Evolutionary conservation across 805 yeast genomes (phyloP), one percentile per base, ranked within the genome.

Genomic region (Ogataea naganishii): DNA sequence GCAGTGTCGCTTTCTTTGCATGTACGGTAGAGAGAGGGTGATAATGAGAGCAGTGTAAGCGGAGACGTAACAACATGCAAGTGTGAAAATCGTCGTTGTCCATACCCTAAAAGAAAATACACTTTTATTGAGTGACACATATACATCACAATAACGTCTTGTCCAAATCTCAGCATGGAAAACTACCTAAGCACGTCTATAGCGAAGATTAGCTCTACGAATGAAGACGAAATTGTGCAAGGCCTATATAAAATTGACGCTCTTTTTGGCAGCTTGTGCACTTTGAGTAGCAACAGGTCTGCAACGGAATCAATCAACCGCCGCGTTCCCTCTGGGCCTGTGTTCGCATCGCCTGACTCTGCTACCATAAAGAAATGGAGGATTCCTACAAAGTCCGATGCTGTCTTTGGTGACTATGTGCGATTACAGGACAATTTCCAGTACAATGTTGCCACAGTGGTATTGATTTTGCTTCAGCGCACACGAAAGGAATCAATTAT

Each of bases 401-500:
- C 40, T 1, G 38, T 53, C 7, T 54, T 53, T 44, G 59, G 60
- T 3, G 57, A 59, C 26, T 71, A 73, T 43, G 36, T 63, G 4
- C 30, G 33, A 6, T 49, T 67, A 9, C 88, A 79, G 44, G 72
- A 74, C 42, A 53, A 53, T 18, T 69, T 73, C 46, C 64, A 65
- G 27, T 65, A 51, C 44, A 80, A 80, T 40, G 33, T 78, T 4
- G 62, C 64, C 3, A 46, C 54, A 2, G 45, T 56, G 11, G 46
- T 65, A 19, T 40, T 67, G 16, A 29, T 48, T 11, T 37, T 50
- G 19, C 40, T 56, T 6, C 43, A 43, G 34, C 39, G 34, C 23
- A 34, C 30, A 23, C 7, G 35, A 34, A 21, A 24, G 33, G 29
- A 30, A 27, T 17, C 24, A 24, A 20, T 14, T 24, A 23, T 21